Base-by-base conservation (phyloP, 495 filamentous ascomycete species). In the Lasiosphaeria miniovina region DNA sequence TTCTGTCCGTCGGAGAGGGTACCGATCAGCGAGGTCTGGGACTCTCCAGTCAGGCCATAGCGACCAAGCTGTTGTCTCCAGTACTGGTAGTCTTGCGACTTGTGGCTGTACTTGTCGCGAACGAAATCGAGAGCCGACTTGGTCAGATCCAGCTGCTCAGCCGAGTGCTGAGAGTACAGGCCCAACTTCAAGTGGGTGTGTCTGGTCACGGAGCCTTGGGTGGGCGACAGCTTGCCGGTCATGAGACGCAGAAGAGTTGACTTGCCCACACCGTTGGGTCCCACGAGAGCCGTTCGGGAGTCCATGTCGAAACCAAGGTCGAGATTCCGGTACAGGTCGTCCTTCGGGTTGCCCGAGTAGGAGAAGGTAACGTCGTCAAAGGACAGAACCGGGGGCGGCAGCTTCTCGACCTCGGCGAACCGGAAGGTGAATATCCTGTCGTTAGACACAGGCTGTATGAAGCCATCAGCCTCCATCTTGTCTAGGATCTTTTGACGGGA, bases 261-360 rank as follows among this genome's bases (percentile, higher is more conserved):
- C 80, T 99, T 99, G 70, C 94, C 94, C 55, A 99, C 94, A 91
- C 94, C 94, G 77, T 99, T 99, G 69, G 94, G 94, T 46, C 94
- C 94, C 68, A 99, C 94, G 52, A 99, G 86, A 17, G 94, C 95
- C 32, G 94, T 94, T 73, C 94, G 90, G 58, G 90, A 95, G 77
- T 99, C 94, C 94, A 99, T 99, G 75, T 99, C 94, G 58, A 99
- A 93, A 83, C 94, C 94, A 65, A 99, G 87, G 75, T 99, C 94
- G 40, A 99, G 85, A 77, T 96, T 83, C 74, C 92, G 90, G 78
- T 98, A 98, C 12, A 98, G 85, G 71, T 95, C 93, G 70, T 98
- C 95, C 66, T 89, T 85, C 58, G 84, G 69, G 8, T 95, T 82
- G 48, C 95, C 95, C 31, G 90, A 94, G 83, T 98, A 98, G 55